phyloP scores from a whole-genome alignment of 1,284 basidiomycete genomes.

The Puccinia coronata region DNA sequence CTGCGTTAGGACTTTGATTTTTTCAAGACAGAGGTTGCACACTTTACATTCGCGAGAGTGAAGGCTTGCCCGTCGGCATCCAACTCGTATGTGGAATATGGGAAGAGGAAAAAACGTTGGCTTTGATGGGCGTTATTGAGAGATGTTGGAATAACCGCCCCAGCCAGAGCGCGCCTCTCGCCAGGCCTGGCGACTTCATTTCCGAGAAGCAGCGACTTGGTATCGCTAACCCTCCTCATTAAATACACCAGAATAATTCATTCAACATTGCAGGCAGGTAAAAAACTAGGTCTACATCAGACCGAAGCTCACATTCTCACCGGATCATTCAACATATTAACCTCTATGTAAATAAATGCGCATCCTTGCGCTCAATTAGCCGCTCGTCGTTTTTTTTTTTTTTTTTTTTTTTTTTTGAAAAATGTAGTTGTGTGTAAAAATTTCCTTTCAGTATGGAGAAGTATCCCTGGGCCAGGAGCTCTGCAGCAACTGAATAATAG shows the following conservation, averaged over 20 bases:
- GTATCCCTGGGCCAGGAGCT: background rate
- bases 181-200: slow-evolving; percentile 4
- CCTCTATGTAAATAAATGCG: too few species aligned
- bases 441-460: too few species aligned
- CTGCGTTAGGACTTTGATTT: too few species aligned
- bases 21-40: too few species aligned
- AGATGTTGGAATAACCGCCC: slow-evolving; percentile 63
- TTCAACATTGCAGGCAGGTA: background rate
- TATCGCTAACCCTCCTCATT: background rate
- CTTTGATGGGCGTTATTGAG: slow-evolving; percentile 78
- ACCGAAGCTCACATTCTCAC: background rate
- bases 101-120: slow-evolving; percentile 83
- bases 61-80: slow-evolving; percentile 77
- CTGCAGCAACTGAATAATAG: background rate
- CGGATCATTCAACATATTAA: background rate
- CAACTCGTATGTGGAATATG: slow-evolving; percentile 76
- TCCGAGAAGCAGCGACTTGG: slow-evolving; percentile 1
- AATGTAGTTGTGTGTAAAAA: background rate
- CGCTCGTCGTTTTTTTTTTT: too few species aligned
- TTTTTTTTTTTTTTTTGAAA: too few species aligned
- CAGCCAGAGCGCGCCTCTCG: background rate
- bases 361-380: too few species aligned
- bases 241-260: background rate
- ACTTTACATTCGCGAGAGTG: too few species aligned
- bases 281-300: background rate